Evolutionary conservation across 306 rosid genomes (phyloP).

Genomic region (Pachyrhizus erosus): DNA sequence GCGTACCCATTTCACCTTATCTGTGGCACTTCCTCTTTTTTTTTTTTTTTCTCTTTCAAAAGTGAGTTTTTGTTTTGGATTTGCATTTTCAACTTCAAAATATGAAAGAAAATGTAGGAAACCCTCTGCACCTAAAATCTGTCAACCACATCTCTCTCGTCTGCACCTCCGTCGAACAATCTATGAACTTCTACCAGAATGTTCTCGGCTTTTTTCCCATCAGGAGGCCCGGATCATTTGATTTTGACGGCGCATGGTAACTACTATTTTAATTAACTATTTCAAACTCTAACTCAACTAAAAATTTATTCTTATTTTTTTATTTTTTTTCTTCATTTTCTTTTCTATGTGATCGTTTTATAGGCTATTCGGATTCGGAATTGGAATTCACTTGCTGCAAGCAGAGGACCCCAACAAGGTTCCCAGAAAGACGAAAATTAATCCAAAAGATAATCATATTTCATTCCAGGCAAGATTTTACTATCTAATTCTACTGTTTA

Average conservation of each 20-base stretch:
- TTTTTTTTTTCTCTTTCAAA: not conserved
- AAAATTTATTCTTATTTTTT: not conserved
- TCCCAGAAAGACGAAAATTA: slow-evolving; percentile 68
- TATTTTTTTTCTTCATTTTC: not conserved
- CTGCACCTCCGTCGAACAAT: slow-evolving; percentile 68
- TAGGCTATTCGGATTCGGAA: slow-evolving; percentile 88
- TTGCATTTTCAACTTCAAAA: not conserved
- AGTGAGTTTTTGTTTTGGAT: not conserved
- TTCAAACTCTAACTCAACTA: no score
- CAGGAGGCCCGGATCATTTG: slow-evolving; percentile 87
- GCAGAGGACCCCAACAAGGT: slow-evolving; percentile 60
- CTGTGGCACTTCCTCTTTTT: not conserved
- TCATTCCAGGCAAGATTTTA: slow-evolving; percentile 77
- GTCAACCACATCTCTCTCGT: slow-evolving; percentile 86
- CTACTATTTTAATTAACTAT: not conserved
- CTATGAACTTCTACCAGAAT: slow-evolving; percentile 75
- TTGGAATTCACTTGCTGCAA: slow-evolving; percentile 87
- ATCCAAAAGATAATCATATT: slow-evolving; percentile 93
- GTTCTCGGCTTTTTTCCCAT: slow-evolving; percentile 86
- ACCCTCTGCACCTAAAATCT: slow-evolving; percentile 85
- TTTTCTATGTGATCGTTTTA: not conserved
- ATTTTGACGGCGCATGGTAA: slow-evolving; percentile 94
- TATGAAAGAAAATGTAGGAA: slow-evolving; percentile 76
- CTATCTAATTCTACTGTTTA: not conserved
- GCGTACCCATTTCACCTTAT: not conserved